Evolutionary conservation across 352 stramenopile species (phyloP), one percentile per base, ranked within the genome.

Genomic region (Phytopythium litorale): DNA sequence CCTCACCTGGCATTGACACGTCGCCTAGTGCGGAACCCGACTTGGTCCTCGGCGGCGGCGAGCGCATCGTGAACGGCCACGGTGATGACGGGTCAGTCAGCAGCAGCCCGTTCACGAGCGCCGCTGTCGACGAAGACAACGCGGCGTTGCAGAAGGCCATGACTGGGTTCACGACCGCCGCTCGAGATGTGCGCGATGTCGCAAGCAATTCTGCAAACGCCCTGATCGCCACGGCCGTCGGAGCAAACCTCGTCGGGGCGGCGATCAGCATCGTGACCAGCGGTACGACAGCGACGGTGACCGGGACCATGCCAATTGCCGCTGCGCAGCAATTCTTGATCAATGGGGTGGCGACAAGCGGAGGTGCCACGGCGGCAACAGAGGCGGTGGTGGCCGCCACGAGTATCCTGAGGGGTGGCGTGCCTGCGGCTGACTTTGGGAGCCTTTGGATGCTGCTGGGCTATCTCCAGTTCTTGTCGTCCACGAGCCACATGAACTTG

Each of bases 381-480:
- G 55, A 18, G 45, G 45, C 45, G 0, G 38, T 45, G 38, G 38
- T 45, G 16, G 15, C 38, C 3, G n/a, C 45, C 19, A 16, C n/a
- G 19, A 30, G 45, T 30, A 13, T 51, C 13, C 23, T 67, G 56
- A 42, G 54, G 45, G 55, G 43, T 54, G 67, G 38, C 56, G 58
- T 76, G 16, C 78, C 81, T 11, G 64, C 67, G 30, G 72, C 78
- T 0, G 82, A 91, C 40, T 23, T 85, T 21, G 81, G 75, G n/a
- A 74, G 67, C 23, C 59, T 91, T 12, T 73, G 81, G 33, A 77
- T 87, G 64, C 72, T 91, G 67, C 66, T 91, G 59, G 81, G 80
- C 56, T 91, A 91, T 32, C 63, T 91, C 28, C 82, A 91, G 64
- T 91, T 91, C 50, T 61, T 91, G 23, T 78, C 82, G 30, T 86